These are phyloP conservation scores for Candida cerambycidarum DNA, from an alignment of 805 yeast genomes.

Conservation along the genomic window DNA sequence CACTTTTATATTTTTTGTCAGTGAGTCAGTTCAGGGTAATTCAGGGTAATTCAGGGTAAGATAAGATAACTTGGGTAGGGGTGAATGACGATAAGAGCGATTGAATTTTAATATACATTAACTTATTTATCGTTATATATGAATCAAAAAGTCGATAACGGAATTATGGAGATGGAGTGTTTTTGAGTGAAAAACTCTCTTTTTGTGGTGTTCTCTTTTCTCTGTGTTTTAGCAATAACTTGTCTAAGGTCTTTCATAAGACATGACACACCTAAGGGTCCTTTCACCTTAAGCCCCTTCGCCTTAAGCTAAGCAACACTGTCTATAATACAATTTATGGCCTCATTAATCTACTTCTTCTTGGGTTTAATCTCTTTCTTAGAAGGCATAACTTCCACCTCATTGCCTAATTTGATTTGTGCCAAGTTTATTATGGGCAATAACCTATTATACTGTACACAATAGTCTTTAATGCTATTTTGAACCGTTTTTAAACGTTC, in stretches of 20 bases:
- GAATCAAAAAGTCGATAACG: too few relatives aligned
- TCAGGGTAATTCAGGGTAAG: conserved; percentile 6
- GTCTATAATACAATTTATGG: too few relatives aligned
- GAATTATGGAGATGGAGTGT: neutral
- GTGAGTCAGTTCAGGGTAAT: conserved; percentile 39
- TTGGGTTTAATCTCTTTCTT: conserved; percentile 5
- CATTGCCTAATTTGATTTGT: conserved; percentile 50
- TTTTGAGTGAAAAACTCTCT: neutral
- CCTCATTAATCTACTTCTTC: too few relatives aligned
- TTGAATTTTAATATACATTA: too few relatives aligned
- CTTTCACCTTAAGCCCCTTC: too few relatives aligned
- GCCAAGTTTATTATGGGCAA: conserved; percentile 52
- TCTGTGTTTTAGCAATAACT: neutral
- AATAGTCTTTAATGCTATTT: conserved; percentile 41
- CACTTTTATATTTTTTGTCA: conserved; percentile 4
- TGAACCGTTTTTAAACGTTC: conserved; percentile 38
- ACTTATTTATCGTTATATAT: too few relatives aligned
- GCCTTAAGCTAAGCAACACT: too few relatives aligned
- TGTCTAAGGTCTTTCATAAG: too few relatives aligned
- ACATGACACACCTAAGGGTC: too few relatives aligned
- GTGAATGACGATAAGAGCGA: neutral
- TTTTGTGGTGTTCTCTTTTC: neutral
- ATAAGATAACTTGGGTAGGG: too few relatives aligned
- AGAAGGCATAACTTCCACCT: conserved; percentile 41
- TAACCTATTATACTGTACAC: conserved; percentile 43